Evolutionary conservation across 2,329 filamentous ascomycete genomes (phyloP).

Genomic region (Mollisiaceae sp.): DNA sequence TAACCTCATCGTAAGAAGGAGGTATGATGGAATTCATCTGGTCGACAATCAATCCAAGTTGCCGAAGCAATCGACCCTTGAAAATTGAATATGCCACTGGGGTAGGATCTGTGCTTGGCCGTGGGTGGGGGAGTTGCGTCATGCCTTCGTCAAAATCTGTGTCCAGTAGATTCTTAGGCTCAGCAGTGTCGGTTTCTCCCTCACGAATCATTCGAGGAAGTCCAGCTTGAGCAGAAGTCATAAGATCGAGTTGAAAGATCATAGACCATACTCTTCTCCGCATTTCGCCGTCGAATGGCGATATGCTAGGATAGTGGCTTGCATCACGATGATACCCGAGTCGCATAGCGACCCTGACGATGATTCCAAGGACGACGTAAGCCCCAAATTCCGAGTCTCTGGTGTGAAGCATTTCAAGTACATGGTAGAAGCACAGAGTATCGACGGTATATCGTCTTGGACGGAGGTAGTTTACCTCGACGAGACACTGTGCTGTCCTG

Average conservation of each 20-base stretch:
- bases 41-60: slow-evolving; percentile 51
- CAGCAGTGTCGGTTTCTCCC: slow-evolving; percentile 63
- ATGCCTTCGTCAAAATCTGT: slow-evolving; percentile 65
- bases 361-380: slow-evolving; percentile 56
- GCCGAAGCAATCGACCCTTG: slow-evolving; percentile 47
- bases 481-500: slow-evolving; percentile 55
- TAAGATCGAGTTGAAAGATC: slow-evolving; percentile 61
- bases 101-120: slow-evolving; percentile 62
- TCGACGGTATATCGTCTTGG: slow-evolving; percentile 53
- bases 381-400: slow-evolving; percentile 56
- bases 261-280: slow-evolving; percentile 62
- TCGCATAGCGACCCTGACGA: slow-evolving; percentile 59
- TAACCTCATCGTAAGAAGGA: slow-evolving; percentile 49
- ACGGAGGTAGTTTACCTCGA: slow-evolving; percentile 54
- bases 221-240: slow-evolving; percentile 70
- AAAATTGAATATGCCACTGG: slow-evolving; percentile 57
- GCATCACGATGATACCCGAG: slow-evolving; percentile 66
- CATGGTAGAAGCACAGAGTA: slow-evolving; percentile 56
- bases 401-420: slow-evolving; percentile 56
- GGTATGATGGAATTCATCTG: slow-evolving; percentile 54
- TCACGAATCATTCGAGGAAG: slow-evolving; percentile 68
- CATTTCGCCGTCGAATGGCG: slow-evolving; percentile 63
- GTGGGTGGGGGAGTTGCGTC: slow-evolving; percentile 57
- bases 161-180: slow-evolving; percentile 67
- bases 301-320: slow-evolving; percentile 51